Base-by-base conservation (phyloP, 768 basidiomycete genomes). In the Pluteus cervinus region DNA sequence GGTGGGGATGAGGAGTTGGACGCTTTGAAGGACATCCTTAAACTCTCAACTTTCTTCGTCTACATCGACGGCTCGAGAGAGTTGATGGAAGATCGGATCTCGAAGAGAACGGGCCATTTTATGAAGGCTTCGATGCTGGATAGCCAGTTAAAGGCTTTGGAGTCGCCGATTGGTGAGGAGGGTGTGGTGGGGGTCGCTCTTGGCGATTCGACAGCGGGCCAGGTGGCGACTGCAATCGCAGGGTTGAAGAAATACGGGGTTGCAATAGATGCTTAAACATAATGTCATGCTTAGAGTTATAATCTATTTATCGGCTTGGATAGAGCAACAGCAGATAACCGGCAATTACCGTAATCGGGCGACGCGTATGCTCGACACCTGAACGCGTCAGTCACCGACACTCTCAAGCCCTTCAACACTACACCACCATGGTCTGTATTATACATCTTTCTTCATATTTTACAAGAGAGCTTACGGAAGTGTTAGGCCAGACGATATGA, bases 401-500 rank as follows among this genome's bases (percentile, higher is more conserved):
- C n/a, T n/a, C n/a, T n/a, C n/a, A n/a, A n/a, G n/a, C n/a, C n/a
- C n/a, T n/a, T n/a, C n/a, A n/a, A n/a, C n/a, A n/a, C n/a, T n/a
- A n/a, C n/a, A n/a, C n/a, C n/a, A n/a, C n/a, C n/a, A n/a, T n/a
- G n/a, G n/a, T n/a, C n/a, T n/a, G n/a, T n/a, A n/a, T n/a, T n/a
- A n/a, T n/a, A n/a, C n/a, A n/a, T n/a, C n/a, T n/a, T n/a, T n/a
- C n/a, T n/a, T n/a, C n/a, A n/a, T n/a, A n/a, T n/a, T n/a, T n/a
- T n/a, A n/a, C n/a, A n/a, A n/a, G n/a, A n/a, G n/a, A n/a, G n/a
- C n/a, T n/a, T n/a, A n/a, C n/a, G n/a, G n/a, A n/a, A n/a, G n/a
- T n/a, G n/a, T 14, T 36, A 91, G 91, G 87, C 91, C 51, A 81
- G 91, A 75, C 76, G 91, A 69, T 94, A 94, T 61, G 91, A 94